Evolutionary conservation across 768 basidiomycete genomes (phyloP), one percentile per base, ranked within the genome.

Genomic region (Panus rudis): DNA sequence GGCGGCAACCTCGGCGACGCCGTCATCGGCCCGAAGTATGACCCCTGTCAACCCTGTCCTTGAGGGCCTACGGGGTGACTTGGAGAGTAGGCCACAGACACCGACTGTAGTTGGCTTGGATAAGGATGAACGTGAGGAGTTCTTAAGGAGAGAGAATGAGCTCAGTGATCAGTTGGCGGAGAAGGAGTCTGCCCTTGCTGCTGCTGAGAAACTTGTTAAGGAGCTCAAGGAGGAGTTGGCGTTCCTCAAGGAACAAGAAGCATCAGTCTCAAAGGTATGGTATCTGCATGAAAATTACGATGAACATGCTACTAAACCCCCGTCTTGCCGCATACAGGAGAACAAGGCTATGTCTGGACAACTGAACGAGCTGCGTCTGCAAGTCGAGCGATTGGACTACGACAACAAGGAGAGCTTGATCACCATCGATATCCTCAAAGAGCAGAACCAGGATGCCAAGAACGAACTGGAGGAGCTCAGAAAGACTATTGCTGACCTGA

Each of bases 61-160:
- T 25, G 82, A 92, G 56, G 74, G 84, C 34, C 64, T 92, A 41
- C 71, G 82, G 39, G 67, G 71, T 2, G 89, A 88, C 28, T 58
- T 85, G 28, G 83, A 86, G 45, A 90, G 86, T 57, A 70, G 96
- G 43, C 92, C 94, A 20, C 86, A 89, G 59, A 98, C 96, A 13
- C 96, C 94, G 12, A 89, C 88, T 6, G 85, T 85, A 31, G 73
- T 86, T 42, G 81, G 83, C 17, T 61, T 98, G 52, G 93, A 96
- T 51, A 92, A 92, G 69, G 96, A 98, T 55, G 96, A 99, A 66
- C 71, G 93, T 46, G 96, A 99, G 52, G 96, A 98, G 41, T 99
- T 98, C 75, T 65, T 99, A 64, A 81, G 79, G 60, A 67, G 96
- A 48, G 96, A 99, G 74, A 98, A 98, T 54, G 96, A 99, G 63